Conservation (phyloP, 2,329 filamentous ascomycete species). For the Paecilomyces variotii region DNA sequence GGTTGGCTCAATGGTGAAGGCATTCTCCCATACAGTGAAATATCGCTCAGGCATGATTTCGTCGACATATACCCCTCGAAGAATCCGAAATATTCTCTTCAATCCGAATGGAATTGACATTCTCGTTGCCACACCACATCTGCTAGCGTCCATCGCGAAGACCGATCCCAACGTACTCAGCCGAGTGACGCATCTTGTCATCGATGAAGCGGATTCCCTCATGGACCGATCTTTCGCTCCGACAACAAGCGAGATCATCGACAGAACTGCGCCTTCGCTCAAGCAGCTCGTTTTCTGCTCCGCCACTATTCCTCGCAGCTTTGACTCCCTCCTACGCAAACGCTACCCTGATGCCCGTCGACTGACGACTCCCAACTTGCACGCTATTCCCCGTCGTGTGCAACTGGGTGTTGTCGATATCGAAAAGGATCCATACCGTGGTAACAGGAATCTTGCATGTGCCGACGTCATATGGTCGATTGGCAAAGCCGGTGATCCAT, state of each 20-base stretch:
- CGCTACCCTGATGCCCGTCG: conserved; percentile 77
- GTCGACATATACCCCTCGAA: conserved; percentile 63
- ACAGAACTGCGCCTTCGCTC: conserved; percentile 70
- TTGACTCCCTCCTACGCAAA: conserved; percentile 75
- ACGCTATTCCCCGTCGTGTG: conserved; percentile 89
- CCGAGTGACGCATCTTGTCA: conserved; percentile 78
- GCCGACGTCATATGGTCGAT: conserved; percentile 94
- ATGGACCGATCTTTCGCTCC: conserved; percentile 88
- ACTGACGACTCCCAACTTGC: conserved; percentile 88
- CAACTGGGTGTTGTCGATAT: conserved; percentile 91
- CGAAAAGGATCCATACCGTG: conserved; percentile 82
- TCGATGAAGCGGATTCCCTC: conserved; percentile 94
- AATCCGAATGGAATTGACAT: conserved; percentile 74
- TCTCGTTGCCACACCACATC: conserved; percentile 78
- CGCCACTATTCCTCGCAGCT: conserved; percentile 83
- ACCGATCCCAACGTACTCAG: conserved; percentile 86
- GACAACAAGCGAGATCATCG: conserved; percentile 72
- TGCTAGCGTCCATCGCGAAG: conserved; percentile 80
- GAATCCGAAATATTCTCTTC: conserved; percentile 81
- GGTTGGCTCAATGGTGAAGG: conserved; percentile 72
- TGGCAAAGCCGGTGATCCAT: conserved; percentile 61
- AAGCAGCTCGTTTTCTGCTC: conserved; percentile 88
- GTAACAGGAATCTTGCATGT: conserved; percentile 87
- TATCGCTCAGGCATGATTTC: conserved; percentile 79
- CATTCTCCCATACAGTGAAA: conserved; percentile 75